Evolutionary conservation across 106 monocot species (phyloP).

Genomic region (Acorus gramineus): DNA sequence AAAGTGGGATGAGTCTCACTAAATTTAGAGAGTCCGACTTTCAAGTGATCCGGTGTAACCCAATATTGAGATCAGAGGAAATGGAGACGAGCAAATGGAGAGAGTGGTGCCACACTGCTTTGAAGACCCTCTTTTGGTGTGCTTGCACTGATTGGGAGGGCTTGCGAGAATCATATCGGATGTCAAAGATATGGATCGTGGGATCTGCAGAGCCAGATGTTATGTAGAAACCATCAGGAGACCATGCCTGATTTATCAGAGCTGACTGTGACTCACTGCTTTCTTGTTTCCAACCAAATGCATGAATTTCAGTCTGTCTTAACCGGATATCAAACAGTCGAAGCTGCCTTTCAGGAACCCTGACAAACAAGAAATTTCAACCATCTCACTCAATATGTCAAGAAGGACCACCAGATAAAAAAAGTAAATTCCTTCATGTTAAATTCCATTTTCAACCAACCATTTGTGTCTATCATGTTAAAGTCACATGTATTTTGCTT

Average conservation of each 20-base stretch:
- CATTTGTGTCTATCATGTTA: too few relatives aligned
- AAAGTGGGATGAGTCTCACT: too few relatives aligned
- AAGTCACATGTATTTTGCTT: too few relatives aligned
- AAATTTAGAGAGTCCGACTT: background rate
- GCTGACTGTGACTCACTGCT: slow-evolving; percentile 92
- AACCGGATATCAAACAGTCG: slow-evolving; percentile 59
- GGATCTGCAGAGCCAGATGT: slow-evolving; percentile 81
- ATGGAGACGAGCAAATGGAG: slow-evolving; percentile 62
- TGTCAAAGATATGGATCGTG: slow-evolving; percentile 80
- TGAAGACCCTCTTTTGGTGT: slow-evolving; percentile 82
- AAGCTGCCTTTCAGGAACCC: slow-evolving; percentile 61
- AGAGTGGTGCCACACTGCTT: slow-evolving; percentile 78
- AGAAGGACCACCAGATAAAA: too few relatives aligned
- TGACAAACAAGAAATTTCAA: slow-evolving; percentile 14
- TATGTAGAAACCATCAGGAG: slow-evolving; percentile 66
- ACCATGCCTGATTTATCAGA: slow-evolving; percentile 84
- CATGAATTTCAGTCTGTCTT: slow-evolving; percentile 65
- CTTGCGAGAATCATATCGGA: slow-evolving; percentile 30
- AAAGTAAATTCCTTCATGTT: too few relatives aligned
- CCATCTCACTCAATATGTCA: too few relatives aligned
- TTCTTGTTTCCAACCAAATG: slow-evolving; percentile 88
- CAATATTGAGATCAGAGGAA: slow-evolving; percentile 84
- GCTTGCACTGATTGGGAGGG: slow-evolving; percentile 74
- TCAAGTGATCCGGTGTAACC: slow-evolving; percentile 45
- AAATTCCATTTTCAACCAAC: too few relatives aligned